Percentiles rank a stretch among this genome's conserved stretches.
phyloP scores from a whole-genome alignment of 2,329 filamentous ascomycete genomes.

The Talaromyces rugulosus region DNA sequence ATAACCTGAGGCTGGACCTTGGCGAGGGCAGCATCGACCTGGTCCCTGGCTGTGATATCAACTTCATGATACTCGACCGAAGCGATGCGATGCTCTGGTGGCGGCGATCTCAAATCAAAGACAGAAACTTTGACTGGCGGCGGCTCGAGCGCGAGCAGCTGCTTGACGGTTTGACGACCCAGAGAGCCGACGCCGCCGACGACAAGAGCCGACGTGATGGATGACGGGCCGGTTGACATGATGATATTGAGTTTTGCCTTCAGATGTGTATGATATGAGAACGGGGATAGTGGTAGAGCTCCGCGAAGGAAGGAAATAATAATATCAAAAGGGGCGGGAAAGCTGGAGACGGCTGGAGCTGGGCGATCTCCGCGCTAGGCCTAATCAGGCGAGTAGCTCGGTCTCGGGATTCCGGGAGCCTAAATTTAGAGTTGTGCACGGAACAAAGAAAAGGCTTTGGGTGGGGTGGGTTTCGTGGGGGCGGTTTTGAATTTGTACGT shows the following conservation, averaged over 20 bases:
- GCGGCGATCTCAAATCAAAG: background rate
- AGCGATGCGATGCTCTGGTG: background rate
- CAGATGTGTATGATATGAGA: background rate
- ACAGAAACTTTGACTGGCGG: background rate
- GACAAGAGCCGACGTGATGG: conserved; percentile 1
- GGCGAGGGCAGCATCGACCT: background rate
- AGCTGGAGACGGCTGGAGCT: background rate
- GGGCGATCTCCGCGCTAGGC: background rate
- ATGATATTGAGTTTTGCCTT: background rate
- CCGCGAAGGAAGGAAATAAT: background rate
- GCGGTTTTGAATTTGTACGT: background rate
- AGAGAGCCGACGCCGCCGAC: conserved; percentile 4
- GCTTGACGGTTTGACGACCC: background rate
- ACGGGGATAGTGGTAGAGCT: background rate
- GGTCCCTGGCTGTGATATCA: background rate
- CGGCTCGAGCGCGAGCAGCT: background rate
- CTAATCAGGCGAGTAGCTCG: background rate
- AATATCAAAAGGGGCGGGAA: background rate
- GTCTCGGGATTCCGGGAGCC: background rate
- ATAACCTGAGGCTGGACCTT: conserved; percentile 3
- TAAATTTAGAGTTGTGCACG: background rate
- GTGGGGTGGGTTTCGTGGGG: background rate
- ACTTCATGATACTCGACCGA: background rate
- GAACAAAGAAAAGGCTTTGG: background rate
- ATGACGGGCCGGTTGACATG: background rate